Conservation (phyloP, 2,329 filamentous ascomycete species). For the Stagonosporopsis rhizophila region DNA sequence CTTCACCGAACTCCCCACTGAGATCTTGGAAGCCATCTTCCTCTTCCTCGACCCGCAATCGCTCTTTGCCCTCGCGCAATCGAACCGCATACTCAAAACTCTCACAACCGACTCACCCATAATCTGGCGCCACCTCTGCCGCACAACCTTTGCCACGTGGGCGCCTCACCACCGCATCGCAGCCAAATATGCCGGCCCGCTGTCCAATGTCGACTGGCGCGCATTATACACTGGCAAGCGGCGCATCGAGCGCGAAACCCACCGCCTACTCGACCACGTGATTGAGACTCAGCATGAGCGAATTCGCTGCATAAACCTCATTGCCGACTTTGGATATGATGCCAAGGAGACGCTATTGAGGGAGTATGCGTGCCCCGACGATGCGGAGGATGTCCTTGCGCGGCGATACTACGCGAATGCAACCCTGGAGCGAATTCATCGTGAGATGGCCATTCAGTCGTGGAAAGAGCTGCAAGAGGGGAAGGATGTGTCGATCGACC, state of each 20-base stretch:
- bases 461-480: conserved; percentile 69
- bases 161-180: conserved; percentile 54
- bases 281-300: conserved; percentile 74
- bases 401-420: conserved; percentile 78
- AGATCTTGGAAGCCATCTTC: conserved; percentile 83
- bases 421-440: conserved; percentile 79
- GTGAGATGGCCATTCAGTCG: conserved; percentile 76
- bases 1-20: conserved; percentile 69
- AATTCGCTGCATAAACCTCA: conserved; percentile 71
- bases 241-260: conserved; percentile 44
- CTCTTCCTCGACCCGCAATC: conserved; percentile 63
- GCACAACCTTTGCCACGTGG: conserved; percentile 76
- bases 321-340: conserved; percentile 80
- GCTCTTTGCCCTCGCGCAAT: conserved; percentile 61
- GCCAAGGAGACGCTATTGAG: conserved; percentile 82
- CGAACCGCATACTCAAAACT: conserved; percentile 69
- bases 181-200: conserved; percentile 51
- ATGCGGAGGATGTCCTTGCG: conserved; percentile 76
- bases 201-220: conserved; percentile 76
- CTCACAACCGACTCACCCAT: conserved; percentile 74
- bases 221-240: conserved; percentile 49
- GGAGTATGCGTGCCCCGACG: conserved; percentile 67
- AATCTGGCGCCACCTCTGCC: conserved; percentile 82
- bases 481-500: conserved; percentile 69
- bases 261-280: conserved; percentile 66